A percentile compares a stretch with the other conserved stretches of the same genome.
Evolutionary conservation across 768 basidiomycete genomes (phyloP).

Genomic region (Lentinus tigrinus): DNA sequence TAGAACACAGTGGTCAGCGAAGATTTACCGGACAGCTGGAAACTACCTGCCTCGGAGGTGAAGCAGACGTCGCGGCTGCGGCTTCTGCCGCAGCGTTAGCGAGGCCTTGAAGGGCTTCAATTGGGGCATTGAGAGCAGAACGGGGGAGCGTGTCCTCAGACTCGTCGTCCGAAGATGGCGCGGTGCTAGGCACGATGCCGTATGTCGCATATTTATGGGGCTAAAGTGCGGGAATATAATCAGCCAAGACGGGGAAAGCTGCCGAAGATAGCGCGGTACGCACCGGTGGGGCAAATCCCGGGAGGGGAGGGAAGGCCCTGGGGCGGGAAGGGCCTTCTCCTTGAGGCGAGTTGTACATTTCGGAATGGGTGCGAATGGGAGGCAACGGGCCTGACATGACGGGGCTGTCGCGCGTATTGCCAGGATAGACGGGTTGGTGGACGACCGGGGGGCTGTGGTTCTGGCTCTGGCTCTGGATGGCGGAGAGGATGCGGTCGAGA

Average conservation of each 20-base stretch:
- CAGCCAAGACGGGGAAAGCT: slow-evolving; percentile 20
- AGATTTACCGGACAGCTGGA: not conserved
- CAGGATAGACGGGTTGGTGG: slow-evolving; percentile 26
- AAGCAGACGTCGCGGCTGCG: slow-evolving; percentile 71
- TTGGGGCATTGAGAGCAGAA: slow-evolving; percentile 84
- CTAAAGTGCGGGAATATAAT: slow-evolving; percentile 37
- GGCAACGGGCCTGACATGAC: slow-evolving; percentile 9
- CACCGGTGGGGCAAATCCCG: slow-evolving; percentile 90
- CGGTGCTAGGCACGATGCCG: slow-evolving; percentile 81
- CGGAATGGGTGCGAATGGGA: slow-evolving; percentile 22
- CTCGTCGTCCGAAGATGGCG: slow-evolving; percentile 87
- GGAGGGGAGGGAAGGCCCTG: slow-evolving; percentile 76
- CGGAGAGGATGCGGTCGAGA: slow-evolving; percentile 76
- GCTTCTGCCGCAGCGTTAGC: slow-evolving; percentile 96
- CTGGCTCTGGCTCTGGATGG: slow-evolving; percentile 49
- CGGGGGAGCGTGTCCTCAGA: slow-evolving; percentile 87
- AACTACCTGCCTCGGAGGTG: slow-evolving; percentile 52
- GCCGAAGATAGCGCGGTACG: slow-evolving; percentile 25
- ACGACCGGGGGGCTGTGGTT: slow-evolving; percentile 24
- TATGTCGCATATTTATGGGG: slow-evolving; percentile 90
- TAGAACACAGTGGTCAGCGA: slow-evolving; percentile 24
- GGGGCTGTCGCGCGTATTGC: slow-evolving; percentile 13
- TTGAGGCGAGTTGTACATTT: slow-evolving; percentile 31
- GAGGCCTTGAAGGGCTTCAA: slow-evolving; percentile 90
- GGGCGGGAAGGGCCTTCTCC: slow-evolving; percentile 27